Percentiles rank a stretch among this genome's conserved stretches.
phyloP scores from a whole-genome alignment of 2,329 filamentous ascomycete genomes.

The Botrytis sinoallii region DNA sequence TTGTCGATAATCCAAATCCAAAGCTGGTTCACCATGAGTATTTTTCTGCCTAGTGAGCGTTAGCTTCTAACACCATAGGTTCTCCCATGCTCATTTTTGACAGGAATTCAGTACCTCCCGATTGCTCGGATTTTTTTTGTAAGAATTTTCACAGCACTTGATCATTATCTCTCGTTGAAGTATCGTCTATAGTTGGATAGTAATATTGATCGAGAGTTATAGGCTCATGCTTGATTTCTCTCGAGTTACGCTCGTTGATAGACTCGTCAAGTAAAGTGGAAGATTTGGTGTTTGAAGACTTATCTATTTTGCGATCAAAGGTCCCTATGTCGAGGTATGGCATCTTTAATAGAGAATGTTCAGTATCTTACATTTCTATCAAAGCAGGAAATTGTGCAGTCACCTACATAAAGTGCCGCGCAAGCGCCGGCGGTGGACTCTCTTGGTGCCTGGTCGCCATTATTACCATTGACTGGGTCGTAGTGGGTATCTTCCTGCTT shows the following conservation, averaged over 20 bases:
- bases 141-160: not conserved
- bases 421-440: not conserved
- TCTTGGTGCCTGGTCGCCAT: not conserved
- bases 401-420: not conserved
- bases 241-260: not conserved
- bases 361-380: not conserved
- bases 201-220: conserved; percentile 2
- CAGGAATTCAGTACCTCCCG: too few relatives aligned
- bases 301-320: not conserved
- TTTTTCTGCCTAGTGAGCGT: not conserved
- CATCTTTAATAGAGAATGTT: not conserved
- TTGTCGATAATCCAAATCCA: conserved; percentile 3
- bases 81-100: not conserved
- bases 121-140: not conserved
- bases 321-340: not conserved
- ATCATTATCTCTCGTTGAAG: not conserved
- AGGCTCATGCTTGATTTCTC: not conserved
- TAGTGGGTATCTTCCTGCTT: not conserved
- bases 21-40: not conserved
- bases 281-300: not conserved
- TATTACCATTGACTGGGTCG: not conserved
- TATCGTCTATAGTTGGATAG: not conserved
- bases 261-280: too few relatives aligned
- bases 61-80: not conserved
- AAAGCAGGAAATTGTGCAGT: not conserved